These are phyloP conservation scores for Nemania diffusa DNA, from an alignment of 2,329 filamentous ascomycete species.

Conservation along the genomic window DNA sequence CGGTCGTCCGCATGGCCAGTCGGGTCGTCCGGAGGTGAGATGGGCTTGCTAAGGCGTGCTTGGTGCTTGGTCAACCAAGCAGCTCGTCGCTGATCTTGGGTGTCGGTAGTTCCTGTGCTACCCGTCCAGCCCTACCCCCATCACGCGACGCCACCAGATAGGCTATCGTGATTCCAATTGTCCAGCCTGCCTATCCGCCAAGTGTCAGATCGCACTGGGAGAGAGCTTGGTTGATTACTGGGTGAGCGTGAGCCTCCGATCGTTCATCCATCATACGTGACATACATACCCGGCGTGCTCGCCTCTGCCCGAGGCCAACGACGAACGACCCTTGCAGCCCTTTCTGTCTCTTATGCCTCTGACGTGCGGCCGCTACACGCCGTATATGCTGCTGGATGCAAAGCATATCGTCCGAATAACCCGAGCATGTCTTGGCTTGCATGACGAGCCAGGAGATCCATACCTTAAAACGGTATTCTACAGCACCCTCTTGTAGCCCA, in stretches of 20 bases:
- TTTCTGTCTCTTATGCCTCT: neutral
- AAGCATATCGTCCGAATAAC: constrained; percentile 14
- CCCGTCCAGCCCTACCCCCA: neutral
- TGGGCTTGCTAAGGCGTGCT: neutral
- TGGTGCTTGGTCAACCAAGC: neutral
- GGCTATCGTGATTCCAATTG: constrained; percentile 13
- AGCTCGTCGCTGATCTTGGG: neutral
- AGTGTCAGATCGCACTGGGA: neutral
- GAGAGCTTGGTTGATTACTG: neutral
- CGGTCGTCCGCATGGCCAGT: neutral
- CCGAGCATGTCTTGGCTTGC: constrained; percentile 28
- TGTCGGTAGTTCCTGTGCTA: neutral
- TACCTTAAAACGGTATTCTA: neutral
- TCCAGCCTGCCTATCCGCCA: neutral
- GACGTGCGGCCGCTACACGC: constrained; percentile 14
- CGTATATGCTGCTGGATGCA: constrained; percentile 5
- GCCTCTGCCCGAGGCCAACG: neutral
- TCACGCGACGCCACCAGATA: neutral
- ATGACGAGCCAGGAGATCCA: constrained; percentile 18
- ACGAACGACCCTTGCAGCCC: constrained; percentile 18
- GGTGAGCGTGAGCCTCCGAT: neutral
- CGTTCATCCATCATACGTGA: neutral
- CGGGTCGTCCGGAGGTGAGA: neutral
- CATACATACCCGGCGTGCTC: neutral
- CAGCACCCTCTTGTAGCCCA: neutral